These are phyloP conservation scores for Penicillium lagena DNA, from an alignment of 495 filamentous ascomycete species.

Conservation along the genomic window DNA sequence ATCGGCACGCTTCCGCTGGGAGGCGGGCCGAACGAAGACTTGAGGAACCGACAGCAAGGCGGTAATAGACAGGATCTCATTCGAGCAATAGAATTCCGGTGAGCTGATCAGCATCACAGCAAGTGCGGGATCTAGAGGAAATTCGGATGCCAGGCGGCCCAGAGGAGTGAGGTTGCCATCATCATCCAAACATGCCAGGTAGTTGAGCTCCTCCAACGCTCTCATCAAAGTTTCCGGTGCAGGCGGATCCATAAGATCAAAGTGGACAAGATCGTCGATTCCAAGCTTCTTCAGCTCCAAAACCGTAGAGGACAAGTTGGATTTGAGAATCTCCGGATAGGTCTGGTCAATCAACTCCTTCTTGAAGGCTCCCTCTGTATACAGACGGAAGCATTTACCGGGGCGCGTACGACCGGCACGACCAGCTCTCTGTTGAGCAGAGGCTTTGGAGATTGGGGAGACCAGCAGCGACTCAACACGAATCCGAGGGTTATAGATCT, in stretches of 20 bases:
- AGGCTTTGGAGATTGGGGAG: conserved; percentile 94
- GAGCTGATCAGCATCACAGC: conserved; percentile 98
- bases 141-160: conserved; percentile 86
- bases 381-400: conserved; percentile 95
- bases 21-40: conserved; percentile 83
- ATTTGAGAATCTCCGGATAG: conserved; percentile 90
- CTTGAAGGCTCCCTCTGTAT: conserved; percentile 95
- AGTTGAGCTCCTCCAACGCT: conserved; percentile 96
- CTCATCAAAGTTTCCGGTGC: conserved; percentile 99
- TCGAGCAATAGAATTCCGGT: conserved; percentile 97
- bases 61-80: conserved; percentile 93
- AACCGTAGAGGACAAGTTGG: conserved; percentile 90
- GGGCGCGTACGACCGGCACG: conserved; percentile 97
- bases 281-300: conserved; percentile 97
- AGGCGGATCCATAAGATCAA: conserved; percentile 97
- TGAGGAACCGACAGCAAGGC: conserved; percentile 91
- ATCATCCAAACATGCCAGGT: conserved; percentile 92
- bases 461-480: conserved; percentile 94
- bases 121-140: conserved; percentile 88
- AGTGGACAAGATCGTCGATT: conserved; percentile 93
- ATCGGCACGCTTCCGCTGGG: conserved; percentile 83
- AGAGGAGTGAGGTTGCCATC: conserved; percentile 85
- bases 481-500: conserved; percentile 96
- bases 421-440: conserved; percentile 96
- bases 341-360: conserved; percentile 97